Conservation (phyloP, 1,139 yeast species). For the Saccharomyces pastorianus region DNA sequence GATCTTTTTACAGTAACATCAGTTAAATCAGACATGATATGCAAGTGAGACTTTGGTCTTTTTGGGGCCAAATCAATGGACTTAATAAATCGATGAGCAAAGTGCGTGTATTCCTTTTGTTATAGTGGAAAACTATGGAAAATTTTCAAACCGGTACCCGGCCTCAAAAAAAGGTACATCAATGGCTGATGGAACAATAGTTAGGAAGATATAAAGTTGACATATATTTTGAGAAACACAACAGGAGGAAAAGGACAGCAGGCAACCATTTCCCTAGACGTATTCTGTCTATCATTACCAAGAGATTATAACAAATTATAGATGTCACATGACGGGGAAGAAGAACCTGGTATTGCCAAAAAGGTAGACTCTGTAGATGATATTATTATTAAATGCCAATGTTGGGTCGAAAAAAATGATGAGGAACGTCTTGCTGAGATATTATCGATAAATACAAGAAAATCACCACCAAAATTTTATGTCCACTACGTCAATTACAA, state of each 20-base stretch:
- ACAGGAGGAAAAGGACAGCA: not conserved
- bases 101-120: not conserved
- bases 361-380: constrained; percentile 38
- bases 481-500: constrained; percentile 93
- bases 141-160: not conserved
- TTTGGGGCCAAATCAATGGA: no score
- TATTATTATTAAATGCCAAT: constrained; percentile 65
- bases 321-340: constrained; percentile 13
- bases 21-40: not conserved
- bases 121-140: not conserved
- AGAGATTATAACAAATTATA: not conserved
- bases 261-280: not conserved
- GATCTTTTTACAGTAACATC: constrained; percentile 6
- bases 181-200: no score
- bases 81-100: not conserved
- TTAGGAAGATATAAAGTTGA: not conserved
- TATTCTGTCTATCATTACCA: not conserved
- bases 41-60: not conserved
- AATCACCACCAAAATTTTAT: constrained; percentile 73
- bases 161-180: not conserved
- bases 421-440: constrained; percentile 78
- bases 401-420: constrained; percentile 72
- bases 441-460: constrained; percentile 64
- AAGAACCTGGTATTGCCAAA: constrained; percentile 20
- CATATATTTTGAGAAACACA: no score